Evolutionary conservation across 768 basidiomycete species (phyloP).

Genomic region (Trametes sanguinea): DNA sequence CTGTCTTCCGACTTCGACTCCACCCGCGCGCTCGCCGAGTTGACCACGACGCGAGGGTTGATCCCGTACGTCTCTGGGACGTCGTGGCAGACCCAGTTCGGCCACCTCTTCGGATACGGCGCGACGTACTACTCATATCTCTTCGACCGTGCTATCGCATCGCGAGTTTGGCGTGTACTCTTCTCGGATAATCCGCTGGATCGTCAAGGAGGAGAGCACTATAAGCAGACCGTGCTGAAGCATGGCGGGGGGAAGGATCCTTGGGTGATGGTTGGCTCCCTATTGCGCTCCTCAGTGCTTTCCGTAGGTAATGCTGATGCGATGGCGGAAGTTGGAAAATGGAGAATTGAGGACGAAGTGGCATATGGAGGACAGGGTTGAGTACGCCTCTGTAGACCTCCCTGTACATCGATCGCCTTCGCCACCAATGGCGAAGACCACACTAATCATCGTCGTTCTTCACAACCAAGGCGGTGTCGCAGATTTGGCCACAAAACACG

Average conservation of each 20-base stretch:
- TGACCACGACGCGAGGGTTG: conserved; percentile 71
- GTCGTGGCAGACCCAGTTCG: conserved; percentile 94
- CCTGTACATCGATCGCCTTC: too few relatives aligned
- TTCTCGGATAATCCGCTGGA: conserved; percentile 70
- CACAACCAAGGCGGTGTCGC: too few relatives aligned
- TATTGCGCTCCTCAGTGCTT: conserved; percentile 69
- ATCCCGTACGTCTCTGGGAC: conserved; percentile 85
- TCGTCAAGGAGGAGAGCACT: conserved; percentile 77
- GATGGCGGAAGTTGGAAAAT: conserved; percentile 88
- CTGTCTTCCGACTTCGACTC: conserved; percentile 67
- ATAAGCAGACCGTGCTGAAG: conserved; percentile 71
- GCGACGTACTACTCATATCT: conserved; percentile 98
- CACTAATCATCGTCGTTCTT: too few relatives aligned
- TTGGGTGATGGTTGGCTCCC: conserved; percentile 84
- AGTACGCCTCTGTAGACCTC: neutral
- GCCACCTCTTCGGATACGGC: conserved; percentile 94
- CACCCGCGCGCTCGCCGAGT: conserved; percentile 59
- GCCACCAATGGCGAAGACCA: too few relatives aligned
- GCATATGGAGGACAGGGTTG: conserved; percentile 59
- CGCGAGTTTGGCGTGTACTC: conserved; percentile 80
- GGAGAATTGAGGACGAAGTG: conserved; percentile 81
- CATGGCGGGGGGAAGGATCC: conserved; percentile 92
- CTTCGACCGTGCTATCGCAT: conserved; percentile 94
- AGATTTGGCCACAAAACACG: too few relatives aligned
- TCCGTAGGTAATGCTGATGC: conserved; percentile 72